Conservation (phyloP, 1,284 basidiomycete genomes). For the Malassezia pachydermatis region DNA sequence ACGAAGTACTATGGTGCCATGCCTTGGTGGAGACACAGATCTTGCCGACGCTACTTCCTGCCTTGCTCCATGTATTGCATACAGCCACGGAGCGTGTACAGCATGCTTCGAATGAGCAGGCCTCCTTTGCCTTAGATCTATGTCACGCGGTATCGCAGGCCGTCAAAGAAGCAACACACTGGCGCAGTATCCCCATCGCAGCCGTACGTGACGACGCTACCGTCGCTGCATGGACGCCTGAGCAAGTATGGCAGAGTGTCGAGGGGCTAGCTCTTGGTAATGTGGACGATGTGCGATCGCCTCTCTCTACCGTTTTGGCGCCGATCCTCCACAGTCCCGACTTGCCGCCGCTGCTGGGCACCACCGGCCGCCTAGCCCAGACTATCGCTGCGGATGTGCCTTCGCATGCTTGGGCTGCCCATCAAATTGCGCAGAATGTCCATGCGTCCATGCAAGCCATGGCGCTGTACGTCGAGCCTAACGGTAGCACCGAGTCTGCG, state of each 20-base stretch:
- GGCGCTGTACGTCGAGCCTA: neutral
- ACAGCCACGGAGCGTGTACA: neutral
- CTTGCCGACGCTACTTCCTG: conserved; percentile 3
- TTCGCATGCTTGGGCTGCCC: neutral
- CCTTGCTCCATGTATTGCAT: neutral
- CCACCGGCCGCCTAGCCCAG: conserved; percentile 1
- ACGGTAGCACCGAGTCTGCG: neutral
- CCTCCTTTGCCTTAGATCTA: neutral
- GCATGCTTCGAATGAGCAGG: neutral
- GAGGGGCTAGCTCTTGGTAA: too few relatives aligned
- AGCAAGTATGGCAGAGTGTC: neutral
- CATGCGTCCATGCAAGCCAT: conserved; percentile 1
- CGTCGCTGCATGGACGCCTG: neutral
- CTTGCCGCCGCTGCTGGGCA: conserved; percentile 2
- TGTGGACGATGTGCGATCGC: too few relatives aligned
- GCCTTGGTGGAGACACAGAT: conserved; percentile 19
- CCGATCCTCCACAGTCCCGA: neutral
- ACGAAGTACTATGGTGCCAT: conserved; percentile 34
- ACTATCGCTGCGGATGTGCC: neutral
- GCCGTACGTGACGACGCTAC: neutral
- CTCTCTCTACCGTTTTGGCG: neutral
- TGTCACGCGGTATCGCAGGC: conserved; percentile 1
- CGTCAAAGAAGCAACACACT: neutral
- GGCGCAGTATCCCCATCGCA: conserved; percentile 1
- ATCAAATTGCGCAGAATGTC: neutral